These are phyloP conservation scores for Williopsis jadinii DNA, from an alignment of 1,139 yeast species.

Conservation along the genomic window DNA sequence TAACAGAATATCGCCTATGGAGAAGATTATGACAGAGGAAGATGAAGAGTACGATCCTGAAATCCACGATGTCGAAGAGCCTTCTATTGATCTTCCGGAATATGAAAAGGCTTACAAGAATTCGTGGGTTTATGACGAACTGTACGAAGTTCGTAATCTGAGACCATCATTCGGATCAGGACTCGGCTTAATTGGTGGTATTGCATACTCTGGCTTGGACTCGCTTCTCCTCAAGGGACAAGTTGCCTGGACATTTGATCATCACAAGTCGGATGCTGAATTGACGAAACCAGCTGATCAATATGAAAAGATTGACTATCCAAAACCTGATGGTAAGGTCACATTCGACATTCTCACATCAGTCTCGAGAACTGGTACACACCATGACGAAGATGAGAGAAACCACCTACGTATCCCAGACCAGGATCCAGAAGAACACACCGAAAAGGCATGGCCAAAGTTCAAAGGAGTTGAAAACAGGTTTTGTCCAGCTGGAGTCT, in stretches of 20 bases:
- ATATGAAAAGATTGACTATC: slow-evolving; percentile 70
- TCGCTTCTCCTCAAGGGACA: slow-evolving; percentile 70
- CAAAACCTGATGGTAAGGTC: slow-evolving; percentile 87
- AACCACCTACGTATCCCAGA: slow-evolving; percentile 79
- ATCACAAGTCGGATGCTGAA: slow-evolving; percentile 63
- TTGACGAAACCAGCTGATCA: slow-evolving; percentile 62
- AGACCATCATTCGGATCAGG: slow-evolving; percentile 77
- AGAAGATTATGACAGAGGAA: slow-evolving; percentile 33
- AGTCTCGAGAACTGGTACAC: slow-evolving; percentile 92
- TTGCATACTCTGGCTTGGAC: slow-evolving; percentile 78
- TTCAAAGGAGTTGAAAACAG: slow-evolving; percentile 83
- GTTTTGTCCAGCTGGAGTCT: slow-evolving; percentile 98
- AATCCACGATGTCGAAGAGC: slow-evolving; percentile 28
- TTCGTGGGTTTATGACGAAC: slow-evolving; percentile 85
- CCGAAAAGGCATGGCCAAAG: slow-evolving; percentile 60
- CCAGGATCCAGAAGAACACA: slow-evolving; percentile 64
- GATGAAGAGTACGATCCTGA: slow-evolving; percentile 31
- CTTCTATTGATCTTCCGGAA: slow-evolving; percentile 42
- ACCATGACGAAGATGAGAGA: slow-evolving; percentile 89
- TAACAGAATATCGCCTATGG: slow-evolving; percentile 42
- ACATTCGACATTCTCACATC: slow-evolving; percentile 89
- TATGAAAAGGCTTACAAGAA: slow-evolving; percentile 60
- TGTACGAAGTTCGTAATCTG: slow-evolving; percentile 76
- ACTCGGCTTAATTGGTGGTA: slow-evolving; percentile 74
- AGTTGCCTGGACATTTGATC: slow-evolving; percentile 83